Conservation (phyloP, 2,329 filamentous ascomycete genomes). For the Xylaria hypoxylon region DNA sequence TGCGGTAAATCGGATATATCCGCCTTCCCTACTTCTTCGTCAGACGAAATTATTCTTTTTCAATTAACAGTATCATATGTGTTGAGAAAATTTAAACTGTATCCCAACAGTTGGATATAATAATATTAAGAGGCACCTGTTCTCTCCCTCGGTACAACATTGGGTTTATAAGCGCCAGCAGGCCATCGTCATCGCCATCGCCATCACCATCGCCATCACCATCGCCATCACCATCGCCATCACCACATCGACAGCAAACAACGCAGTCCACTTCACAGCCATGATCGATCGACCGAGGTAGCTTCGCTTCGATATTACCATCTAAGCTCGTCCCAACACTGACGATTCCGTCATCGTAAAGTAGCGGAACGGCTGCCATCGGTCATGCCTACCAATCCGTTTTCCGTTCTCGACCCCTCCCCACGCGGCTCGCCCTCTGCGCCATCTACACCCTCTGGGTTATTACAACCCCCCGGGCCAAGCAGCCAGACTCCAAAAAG, state of each 20-base stretch:
- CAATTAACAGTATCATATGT: no score
- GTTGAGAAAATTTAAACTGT: no score
- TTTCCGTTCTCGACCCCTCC: slow-evolving; percentile 72
- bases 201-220: no score
- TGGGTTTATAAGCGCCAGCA: not conserved
- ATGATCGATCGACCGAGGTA: slow-evolving; percentile 10
- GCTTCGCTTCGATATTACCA: slow-evolving; percentile 1
- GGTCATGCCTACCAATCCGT: slow-evolving; percentile 45
- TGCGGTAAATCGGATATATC: not conserved
- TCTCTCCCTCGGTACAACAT: not conserved
- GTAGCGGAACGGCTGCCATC: slow-evolving; percentile 1
- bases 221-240: not conserved
- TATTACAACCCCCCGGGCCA: slow-evolving; percentile 25
- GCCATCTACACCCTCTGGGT: slow-evolving; percentile 13
- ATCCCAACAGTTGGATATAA: no score
- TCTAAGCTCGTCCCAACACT: not conserved
- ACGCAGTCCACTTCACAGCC: not conserved
- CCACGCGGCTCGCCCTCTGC: slow-evolving; percentile 28
- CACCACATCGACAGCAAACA: slow-evolving; percentile 2
- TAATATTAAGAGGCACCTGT: no score
- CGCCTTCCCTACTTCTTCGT: no score
- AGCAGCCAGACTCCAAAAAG: slow-evolving; percentile 61
- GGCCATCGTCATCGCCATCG: not conserved
- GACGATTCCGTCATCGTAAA: not conserved
- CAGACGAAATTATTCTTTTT: no score